A percentile compares a stretch with the other conserved stretches of the same genome.
phyloP scores from a whole-genome alignment of 306 rosid genomes.

The Vigna angularis region DNA sequence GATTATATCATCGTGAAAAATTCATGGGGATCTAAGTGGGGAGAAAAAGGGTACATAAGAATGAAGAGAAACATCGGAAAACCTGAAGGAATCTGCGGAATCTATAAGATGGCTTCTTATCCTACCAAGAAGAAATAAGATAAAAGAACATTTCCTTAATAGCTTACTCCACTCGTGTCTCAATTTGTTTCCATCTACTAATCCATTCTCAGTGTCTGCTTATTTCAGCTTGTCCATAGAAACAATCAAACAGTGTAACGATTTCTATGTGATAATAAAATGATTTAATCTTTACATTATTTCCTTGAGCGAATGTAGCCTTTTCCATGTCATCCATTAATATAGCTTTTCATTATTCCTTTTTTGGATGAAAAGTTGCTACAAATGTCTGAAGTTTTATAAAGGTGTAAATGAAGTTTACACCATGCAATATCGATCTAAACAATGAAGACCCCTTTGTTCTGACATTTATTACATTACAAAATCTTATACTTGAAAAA shows the following conservation, averaged over 20 bases:
- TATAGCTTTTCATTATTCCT: neutral
- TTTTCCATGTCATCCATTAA: neutral
- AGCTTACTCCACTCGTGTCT: neutral
- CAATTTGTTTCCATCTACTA: neutral
- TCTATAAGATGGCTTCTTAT: conserved; percentile 90
- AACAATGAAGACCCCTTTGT: neutral
- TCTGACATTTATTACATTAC: neutral
- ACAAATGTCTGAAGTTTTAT: neutral
- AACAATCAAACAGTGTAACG: conserved; percentile 39
- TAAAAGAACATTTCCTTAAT: neutral
- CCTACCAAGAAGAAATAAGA: conserved; percentile 71
- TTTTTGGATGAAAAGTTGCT: neutral
- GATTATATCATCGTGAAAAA: conserved; percentile 86
- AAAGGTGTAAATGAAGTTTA: neutral
- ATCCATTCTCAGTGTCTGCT: conserved; percentile 16
- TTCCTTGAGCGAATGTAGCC: neutral
- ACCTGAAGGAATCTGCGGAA: conserved; percentile 82
- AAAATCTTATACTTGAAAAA: neutral
- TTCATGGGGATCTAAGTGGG: conserved; percentile 96
- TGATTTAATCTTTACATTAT: neutral
- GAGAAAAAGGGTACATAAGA: conserved; percentile 86
- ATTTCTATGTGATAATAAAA: conserved; percentile 36
- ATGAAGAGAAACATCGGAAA: conserved; percentile 80
- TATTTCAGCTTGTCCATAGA: conserved; percentile 24
- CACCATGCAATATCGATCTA: no score